These are phyloP conservation scores for Infundibulicybe gibba DNA, from an alignment of 768 basidiomycete genomes.

Conservation along the genomic window DNA sequence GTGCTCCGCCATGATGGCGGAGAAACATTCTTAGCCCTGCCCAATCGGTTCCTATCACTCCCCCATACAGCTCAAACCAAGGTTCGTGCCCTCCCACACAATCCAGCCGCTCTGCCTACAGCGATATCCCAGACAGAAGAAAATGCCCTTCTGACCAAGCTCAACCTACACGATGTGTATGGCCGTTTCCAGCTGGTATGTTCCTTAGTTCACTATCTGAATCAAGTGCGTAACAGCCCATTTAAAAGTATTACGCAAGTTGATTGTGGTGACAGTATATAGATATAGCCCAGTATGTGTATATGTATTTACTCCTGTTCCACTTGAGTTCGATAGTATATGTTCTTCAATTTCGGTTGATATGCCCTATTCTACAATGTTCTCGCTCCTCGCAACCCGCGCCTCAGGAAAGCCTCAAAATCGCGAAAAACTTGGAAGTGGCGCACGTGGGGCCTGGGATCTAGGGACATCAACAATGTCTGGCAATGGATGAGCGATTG, in stretches of 20 bases:
- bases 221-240: constrained; percentile 59
- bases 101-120: background rate
- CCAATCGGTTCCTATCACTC: constrained; percentile 55
- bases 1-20: constrained; percentile 54
- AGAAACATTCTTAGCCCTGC: constrained; percentile 46
- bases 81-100: constrained; percentile 29
- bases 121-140: constrained; percentile 59
- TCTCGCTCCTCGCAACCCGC: no score
- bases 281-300: no score
- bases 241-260: background rate
- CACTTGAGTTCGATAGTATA: no score
- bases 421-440: no score
- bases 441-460: no score
- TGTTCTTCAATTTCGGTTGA: no score
- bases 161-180: constrained; percentile 78
- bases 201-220: constrained; percentile 88
- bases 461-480: no score
- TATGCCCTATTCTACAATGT: no score
- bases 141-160: constrained; percentile 66
- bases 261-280: constrained; percentile 42
- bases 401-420: no score
- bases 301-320: no score
- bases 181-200: constrained; percentile 79
- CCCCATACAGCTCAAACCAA: constrained; percentile 57
- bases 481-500: no score